Conservation (phyloP, 768 basidiomycete genomes). For the Inosperma sp. region DNA sequence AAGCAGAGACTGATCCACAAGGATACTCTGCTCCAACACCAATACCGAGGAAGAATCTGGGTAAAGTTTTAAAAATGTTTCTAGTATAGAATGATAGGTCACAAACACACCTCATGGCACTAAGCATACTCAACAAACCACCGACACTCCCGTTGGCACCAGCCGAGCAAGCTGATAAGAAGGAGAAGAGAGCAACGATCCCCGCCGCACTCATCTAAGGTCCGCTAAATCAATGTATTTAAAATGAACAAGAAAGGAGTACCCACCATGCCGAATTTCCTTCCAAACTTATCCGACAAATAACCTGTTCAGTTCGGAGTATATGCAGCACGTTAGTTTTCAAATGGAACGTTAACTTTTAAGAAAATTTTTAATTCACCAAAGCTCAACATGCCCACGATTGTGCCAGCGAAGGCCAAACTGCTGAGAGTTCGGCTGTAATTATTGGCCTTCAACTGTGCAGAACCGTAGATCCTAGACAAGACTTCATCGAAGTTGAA, state of each 20-base stretch:
- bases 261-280: slow-evolving; percentile 83
- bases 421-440: slow-evolving; percentile 63
- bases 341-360: background rate
- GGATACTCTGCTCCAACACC: slow-evolving; percentile 90
- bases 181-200: slow-evolving; percentile 82
- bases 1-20: slow-evolving; percentile 82
- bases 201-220: slow-evolving; percentile 71
- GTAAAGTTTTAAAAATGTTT: background rate
- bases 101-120: slow-evolving; percentile 59
- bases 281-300: slow-evolving; percentile 80
- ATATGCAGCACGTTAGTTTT: background rate
- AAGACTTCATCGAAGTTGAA: slow-evolving; percentile 45
- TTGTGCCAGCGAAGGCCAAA: slow-evolving; percentile 76
- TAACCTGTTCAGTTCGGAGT: slow-evolving; percentile 37
- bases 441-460: slow-evolving; percentile 45
- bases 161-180: slow-evolving; percentile 74
- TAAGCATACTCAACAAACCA: slow-evolving; percentile 75
- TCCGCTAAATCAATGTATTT: slow-evolving; percentile 11
- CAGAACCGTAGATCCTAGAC: slow-evolving; percentile 61
- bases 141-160: slow-evolving; percentile 57
- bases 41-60: slow-evolving; percentile 81
- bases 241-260: background rate
- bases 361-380: slow-evolving; percentile 33
- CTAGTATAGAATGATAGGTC: background rate
- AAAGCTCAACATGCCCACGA: slow-evolving; percentile 82